phyloP scores from a whole-genome alignment of 2,329 filamentous ascomycete species.

The Ceratocystis albifundus region DNA sequence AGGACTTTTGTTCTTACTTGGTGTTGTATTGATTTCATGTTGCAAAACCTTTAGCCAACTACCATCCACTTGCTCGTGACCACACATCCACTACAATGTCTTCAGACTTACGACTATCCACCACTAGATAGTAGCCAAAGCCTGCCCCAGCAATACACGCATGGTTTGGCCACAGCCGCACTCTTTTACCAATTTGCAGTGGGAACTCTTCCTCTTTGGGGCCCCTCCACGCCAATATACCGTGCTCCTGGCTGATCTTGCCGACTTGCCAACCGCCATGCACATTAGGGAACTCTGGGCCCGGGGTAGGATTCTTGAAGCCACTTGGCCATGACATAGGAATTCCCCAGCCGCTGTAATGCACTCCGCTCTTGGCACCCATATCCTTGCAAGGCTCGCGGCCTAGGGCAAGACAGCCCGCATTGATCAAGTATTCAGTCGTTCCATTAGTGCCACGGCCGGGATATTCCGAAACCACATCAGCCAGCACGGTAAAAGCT shows the following conservation, averaged over 20 bases:
- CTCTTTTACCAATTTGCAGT: constrained; percentile 51
- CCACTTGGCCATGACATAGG: constrained; percentile 46
- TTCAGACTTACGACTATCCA: constrained; percentile 46
- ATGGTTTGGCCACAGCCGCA: constrained; percentile 70
- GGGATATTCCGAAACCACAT: constrained; percentile 59
- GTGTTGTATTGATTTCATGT: background rate
- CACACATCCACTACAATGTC: constrained; percentile 63
- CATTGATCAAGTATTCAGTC: constrained; percentile 56
- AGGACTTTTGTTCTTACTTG: background rate
- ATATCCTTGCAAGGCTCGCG: constrained; percentile 56
- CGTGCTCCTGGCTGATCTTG: constrained; percentile 67
- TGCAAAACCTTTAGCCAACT: constrained; percentile 16
- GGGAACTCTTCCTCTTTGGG: constrained; percentile 35
- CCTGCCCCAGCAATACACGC: constrained; percentile 63
- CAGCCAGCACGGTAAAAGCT: constrained; percentile 56
- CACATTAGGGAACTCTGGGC: constrained; percentile 35
- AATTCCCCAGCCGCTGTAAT: constrained; percentile 61
- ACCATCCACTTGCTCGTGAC: constrained; percentile 61
- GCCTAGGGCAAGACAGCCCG: constrained; percentile 58
- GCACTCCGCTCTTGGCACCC: constrained; percentile 28
- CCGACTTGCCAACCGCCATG: constrained; percentile 54
- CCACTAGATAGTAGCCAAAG: constrained; percentile 61
- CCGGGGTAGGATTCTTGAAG: constrained; percentile 29
- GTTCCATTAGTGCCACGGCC: constrained; percentile 38
- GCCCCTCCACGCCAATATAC: constrained; percentile 51